phyloP scores from a whole-genome alignment of 1,139 yeast species.

The Magnusiomyces suaveolens region DNA sequence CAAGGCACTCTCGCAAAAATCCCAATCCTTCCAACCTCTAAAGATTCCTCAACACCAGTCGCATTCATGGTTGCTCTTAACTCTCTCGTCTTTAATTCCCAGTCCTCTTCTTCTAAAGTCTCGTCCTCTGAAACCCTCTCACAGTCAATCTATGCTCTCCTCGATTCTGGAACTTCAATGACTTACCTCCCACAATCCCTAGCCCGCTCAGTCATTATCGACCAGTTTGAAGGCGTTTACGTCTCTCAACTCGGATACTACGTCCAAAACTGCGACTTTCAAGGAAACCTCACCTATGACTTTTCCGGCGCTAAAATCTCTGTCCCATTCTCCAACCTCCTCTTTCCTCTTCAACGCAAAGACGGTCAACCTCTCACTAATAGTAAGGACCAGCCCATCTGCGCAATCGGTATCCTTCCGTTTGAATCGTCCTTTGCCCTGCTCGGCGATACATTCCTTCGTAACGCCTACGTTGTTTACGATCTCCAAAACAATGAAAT shows the following conservation, averaged over 20 bases:
- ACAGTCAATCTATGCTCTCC: constrained; percentile 17
- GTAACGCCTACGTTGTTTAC: constrained; percentile 68
- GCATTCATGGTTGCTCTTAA: constrained; percentile 13
- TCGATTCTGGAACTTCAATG: constrained; percentile 30
- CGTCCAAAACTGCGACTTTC: constrained; percentile 17
- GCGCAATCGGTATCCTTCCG: constrained; percentile 28
- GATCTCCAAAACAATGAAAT: constrained; percentile 60
- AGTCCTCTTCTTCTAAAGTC: background rate
- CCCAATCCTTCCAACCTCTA: constrained; percentile 17
- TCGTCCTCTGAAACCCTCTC: background rate
- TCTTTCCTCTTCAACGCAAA: constrained; percentile 12
- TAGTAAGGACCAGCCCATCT: constrained; percentile 20
- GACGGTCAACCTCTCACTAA: constrained; percentile 17
- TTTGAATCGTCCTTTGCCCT: constrained; percentile 22
- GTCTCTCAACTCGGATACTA: constrained; percentile 21
- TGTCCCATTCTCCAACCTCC: constrained; percentile 37
- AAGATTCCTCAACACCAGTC: constrained; percentile 12
- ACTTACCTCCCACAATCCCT: constrained; percentile 23
- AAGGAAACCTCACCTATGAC: constrained; percentile 32
- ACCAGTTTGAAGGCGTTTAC: constrained; percentile 13
- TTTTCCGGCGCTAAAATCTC: constrained; percentile 43
- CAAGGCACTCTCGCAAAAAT: constrained; percentile 36
- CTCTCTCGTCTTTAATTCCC: background rate
- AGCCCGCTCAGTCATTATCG: constrained; percentile 13
- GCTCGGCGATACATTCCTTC: constrained; percentile 69